Percentiles rank a stretch among this genome's conserved stretches.
phyloP scores from a whole-genome alignment of 2,329 filamentous ascomycete genomes.

The Samsoniella hepiali region DNA sequence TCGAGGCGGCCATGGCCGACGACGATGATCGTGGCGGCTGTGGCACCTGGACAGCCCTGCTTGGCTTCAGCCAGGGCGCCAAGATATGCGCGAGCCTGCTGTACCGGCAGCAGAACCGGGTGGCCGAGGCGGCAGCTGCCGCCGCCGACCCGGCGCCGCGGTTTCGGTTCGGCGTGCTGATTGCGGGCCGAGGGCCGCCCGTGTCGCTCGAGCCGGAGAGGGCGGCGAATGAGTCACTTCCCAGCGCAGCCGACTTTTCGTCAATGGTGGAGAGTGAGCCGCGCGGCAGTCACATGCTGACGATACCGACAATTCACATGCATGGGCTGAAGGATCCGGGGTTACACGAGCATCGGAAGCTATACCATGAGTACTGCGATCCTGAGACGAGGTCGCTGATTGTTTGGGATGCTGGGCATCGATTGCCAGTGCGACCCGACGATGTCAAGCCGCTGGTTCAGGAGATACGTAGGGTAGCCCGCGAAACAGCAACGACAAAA shows the following conservation, averaged over 20 bases:
- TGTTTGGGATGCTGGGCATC: constrained; percentile 71
- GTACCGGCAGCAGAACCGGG: constrained; percentile 53
- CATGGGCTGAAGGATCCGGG: constrained; percentile 59
- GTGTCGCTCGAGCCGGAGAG: constrained; percentile 25
- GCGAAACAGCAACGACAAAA: not conserved
- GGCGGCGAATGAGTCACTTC: not conserved
- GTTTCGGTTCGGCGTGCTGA: constrained; percentile 37
- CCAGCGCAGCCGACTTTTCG: constrained; percentile 26
- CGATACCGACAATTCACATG: constrained; percentile 36
- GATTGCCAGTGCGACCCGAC: constrained; percentile 63
- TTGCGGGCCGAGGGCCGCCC: constrained; percentile 34
- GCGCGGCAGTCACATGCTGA: constrained; percentile 29
- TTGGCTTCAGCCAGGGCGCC: constrained; percentile 63
- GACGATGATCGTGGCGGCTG: constrained; percentile 42
- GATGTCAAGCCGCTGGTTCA: constrained; percentile 53
- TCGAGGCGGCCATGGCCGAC: constrained; percentile 42
- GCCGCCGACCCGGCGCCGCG: constrained; percentile 18
- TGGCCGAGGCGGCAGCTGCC: constrained; percentile 24
- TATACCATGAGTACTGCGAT: constrained; percentile 60
- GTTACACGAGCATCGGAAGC: constrained; percentile 44
- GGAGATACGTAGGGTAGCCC: constrained; percentile 22
- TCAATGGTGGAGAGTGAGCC: constrained; percentile 24
- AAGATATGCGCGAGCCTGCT: constrained; percentile 55
- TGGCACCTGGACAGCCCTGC: constrained; percentile 52
- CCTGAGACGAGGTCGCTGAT: constrained; percentile 52